Evolutionary conservation across 139 green algal species (phyloP).

Genomic region (Chlamydomonas schloesseri): DNA sequence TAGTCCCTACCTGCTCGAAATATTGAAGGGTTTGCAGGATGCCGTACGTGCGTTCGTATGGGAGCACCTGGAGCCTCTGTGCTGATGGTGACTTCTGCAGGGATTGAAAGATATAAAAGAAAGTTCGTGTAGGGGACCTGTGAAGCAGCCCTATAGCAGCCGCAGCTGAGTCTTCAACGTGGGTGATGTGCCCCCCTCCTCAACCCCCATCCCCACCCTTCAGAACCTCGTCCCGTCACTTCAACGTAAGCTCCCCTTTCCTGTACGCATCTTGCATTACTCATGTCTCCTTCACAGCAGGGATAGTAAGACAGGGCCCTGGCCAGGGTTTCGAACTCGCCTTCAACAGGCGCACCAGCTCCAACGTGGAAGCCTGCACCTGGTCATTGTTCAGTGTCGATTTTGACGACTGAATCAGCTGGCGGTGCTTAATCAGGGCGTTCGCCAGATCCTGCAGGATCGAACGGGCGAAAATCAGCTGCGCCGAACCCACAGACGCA

Average conservation of each 20-base stretch:
- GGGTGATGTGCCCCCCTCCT: too few relatives aligned
- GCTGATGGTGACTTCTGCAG: conserved; percentile 47
- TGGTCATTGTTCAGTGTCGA: conserved; percentile 40
- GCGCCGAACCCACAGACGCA: not conserved
- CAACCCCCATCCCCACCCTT: too few relatives aligned
- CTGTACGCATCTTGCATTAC: too few relatives aligned
- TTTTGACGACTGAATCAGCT: conserved; percentile 19
- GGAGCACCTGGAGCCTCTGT: conserved; percentile 36
- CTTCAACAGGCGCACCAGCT: conserved; percentile 53
- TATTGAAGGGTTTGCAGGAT: conserved; percentile 51
- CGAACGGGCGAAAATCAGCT: not conserved
- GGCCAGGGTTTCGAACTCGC: too few relatives aligned
- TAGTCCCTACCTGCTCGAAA: conserved; percentile 15
- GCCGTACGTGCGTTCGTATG: conserved; percentile 51
- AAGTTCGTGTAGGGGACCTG: too few relatives aligned
- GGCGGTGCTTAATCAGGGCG: conserved; percentile 25
- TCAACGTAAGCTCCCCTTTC: too few relatives aligned
- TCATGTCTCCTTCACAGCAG: too few relatives aligned
- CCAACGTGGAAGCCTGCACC: conserved; percentile 35
- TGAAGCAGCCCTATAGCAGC: too few relatives aligned
- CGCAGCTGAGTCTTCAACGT: too few relatives aligned
- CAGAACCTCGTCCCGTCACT: too few relatives aligned
- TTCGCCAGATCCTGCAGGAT: conserved; percentile 41
- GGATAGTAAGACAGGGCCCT: too few relatives aligned
- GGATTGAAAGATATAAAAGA: too few relatives aligned